Percentiles rank a stretch among this genome's conserved stretches.
Evolutionary conservation across 2,329 filamentous ascomycete species (phyloP).

Genomic region (Curvularia eragrostidis): DNA sequence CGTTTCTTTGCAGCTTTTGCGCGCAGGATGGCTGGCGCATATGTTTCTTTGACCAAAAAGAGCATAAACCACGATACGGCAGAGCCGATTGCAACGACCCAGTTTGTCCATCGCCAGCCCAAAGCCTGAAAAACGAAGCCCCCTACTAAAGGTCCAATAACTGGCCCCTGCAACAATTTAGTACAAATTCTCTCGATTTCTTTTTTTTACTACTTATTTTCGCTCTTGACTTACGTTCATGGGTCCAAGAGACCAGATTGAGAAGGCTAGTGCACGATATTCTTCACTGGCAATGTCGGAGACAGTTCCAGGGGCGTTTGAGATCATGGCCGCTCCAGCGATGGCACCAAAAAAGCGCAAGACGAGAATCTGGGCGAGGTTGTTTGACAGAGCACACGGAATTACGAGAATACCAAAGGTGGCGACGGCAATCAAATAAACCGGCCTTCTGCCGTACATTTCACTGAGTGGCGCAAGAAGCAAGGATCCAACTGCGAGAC

Average conservation of each 20-base stretch:
- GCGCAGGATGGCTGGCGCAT: constrained; percentile 72
- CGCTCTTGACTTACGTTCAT: constrained; percentile 63
- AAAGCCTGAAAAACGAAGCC: constrained; percentile 80
- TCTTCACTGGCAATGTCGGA: constrained; percentile 84
- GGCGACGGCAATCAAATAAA: constrained; percentile 71
- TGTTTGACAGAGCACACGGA: constrained; percentile 73
- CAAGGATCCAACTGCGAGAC: constrained; percentile 74
- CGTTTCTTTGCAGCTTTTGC: constrained; percentile 74
- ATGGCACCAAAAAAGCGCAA: constrained; percentile 76
- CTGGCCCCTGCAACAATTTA: constrained; percentile 52
- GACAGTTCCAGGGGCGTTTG: constrained; percentile 81
- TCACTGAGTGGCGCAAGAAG: constrained; percentile 77
- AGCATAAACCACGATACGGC: constrained; percentile 68
- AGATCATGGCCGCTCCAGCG: constrained; percentile 80
- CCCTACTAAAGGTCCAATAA: constrained; percentile 72
- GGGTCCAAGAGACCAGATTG: constrained; percentile 82
- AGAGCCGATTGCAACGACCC: constrained; percentile 69
- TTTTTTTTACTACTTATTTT: too few relatives aligned
- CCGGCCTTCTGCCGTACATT: constrained; percentile 69
- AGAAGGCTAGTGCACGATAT: constrained; percentile 81
- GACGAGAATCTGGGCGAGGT: constrained; percentile 71
- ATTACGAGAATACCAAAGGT: constrained; percentile 73
- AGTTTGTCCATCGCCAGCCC: constrained; percentile 89
- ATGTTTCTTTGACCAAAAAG: constrained; percentile 76
- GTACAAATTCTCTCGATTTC: too few relatives aligned